Evolutionary conservation across 2,329 filamentous ascomycete genomes (phyloP), one percentile per base, ranked within the genome.

Genomic region (Fusarium proliferatum): DNA sequence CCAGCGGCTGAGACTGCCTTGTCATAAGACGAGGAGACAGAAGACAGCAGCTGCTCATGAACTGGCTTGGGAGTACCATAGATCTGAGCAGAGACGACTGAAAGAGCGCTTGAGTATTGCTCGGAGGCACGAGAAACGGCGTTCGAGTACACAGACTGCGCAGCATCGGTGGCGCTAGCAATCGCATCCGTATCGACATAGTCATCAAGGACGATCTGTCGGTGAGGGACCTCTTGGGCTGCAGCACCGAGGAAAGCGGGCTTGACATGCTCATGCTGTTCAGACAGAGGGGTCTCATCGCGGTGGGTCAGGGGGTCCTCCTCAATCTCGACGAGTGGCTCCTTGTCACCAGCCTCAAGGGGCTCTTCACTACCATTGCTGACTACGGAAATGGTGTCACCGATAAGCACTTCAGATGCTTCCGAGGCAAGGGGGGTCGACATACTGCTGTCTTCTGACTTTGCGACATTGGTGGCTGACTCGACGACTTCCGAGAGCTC

Each of bases 31-130:
- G 86, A 87, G 13, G 91, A 91, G 15, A 93, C 88, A 1, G 92
- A 93, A 13, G 91, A 88, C 17, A 93, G 84, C 79, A 94, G 88
- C 69, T 93, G 86, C 74, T 93, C 86, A 69, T 94, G 91, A 8
- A 89, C 87, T 12, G 93, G 92, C 77, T 92, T 89, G 3, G 92
- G 89, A 2, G 90, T 90, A 38, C 92, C 92, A 34, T 89, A 90
- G 43, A 94, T 87, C 76, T 93, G 88, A 8, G 86, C 88, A 3
- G 92, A 94, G 4, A 93, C 85, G 33, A 89, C 86, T 2, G 92
- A 92, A 76, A 91, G 89, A 15, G 92, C 93, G 28, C 89, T 89
- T 1, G 88, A 87, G 75, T 93, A 94, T 61, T 92, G 90, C 45
- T 89, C 86, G n/a, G 90, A 89, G 8, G 93, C 93, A 45, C 87